Evolutionary conservation across 768 basidiomycete genomes (phyloP).

Genomic region (Kwoniella dejecticola): DNA sequence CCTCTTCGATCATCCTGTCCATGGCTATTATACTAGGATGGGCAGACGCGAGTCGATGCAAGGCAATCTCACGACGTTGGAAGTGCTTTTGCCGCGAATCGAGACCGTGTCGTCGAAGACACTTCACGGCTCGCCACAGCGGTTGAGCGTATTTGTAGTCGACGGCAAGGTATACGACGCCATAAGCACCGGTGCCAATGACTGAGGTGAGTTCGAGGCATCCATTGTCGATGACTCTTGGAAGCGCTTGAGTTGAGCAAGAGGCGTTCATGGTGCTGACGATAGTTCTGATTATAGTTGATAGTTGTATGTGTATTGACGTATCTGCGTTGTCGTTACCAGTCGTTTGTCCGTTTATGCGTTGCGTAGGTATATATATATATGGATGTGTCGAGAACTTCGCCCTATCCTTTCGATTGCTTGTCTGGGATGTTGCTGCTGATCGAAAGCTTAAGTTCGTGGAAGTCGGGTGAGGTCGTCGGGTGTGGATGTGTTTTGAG

Average conservation of each 20-base stretch:
- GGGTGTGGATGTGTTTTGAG: no score
- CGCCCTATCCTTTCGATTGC: background rate
- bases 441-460: no score
- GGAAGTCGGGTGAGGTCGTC: no score
- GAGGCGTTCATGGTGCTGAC: conserved; percentile 21
- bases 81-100: conserved; percentile 66
- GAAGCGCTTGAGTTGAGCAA: conserved; percentile 55
- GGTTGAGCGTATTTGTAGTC: conserved; percentile 57
- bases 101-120: conserved; percentile 64
- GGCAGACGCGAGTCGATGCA: conserved; percentile 57
- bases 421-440: no score
- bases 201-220: conserved; percentile 79
- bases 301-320: background rate
- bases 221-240: conserved; percentile 70
- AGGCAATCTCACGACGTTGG: conserved; percentile 68
- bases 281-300: background rate
- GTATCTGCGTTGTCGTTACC: no score
- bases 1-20: conserved; percentile 49
- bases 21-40: conserved; percentile 48
- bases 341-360: no score
- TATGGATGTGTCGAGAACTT: background rate
- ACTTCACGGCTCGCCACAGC: conserved; percentile 82
- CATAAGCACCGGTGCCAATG: conserved; percentile 89
- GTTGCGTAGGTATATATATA: background rate
- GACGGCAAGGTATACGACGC: conserved; percentile 83